A percentile compares a stretch with the other conserved stretches of the same genome.
Conservation (phyloP, 192 early-diverging fungal genomes). For the Diversispora epigaea region DNA sequence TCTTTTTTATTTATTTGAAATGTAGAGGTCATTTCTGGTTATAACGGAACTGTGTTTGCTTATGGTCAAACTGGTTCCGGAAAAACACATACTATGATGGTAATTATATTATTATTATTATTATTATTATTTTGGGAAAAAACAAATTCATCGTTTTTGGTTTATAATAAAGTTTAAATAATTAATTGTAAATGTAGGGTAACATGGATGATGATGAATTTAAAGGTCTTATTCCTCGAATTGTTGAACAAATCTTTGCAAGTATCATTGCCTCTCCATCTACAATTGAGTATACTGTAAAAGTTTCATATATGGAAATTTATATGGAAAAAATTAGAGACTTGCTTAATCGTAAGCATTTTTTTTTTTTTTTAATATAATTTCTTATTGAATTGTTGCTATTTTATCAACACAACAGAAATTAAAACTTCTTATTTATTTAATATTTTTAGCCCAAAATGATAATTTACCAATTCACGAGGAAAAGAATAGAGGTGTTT, state of each 20-base stretch:
- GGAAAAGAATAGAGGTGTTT: constrained; percentile 94
- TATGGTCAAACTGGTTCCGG: constrained; percentile 99
- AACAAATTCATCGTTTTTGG: neutral
- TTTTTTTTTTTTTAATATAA: neutral
- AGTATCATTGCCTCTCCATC: constrained; percentile 89
- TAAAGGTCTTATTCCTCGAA: constrained; percentile 96
- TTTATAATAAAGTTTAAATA: neutral
- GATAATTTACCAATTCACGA: constrained; percentile 97
- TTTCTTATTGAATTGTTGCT: neutral
- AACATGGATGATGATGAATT: constrained; percentile 89
- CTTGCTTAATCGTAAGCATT: constrained; percentile 78
- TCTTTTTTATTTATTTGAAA: neutral
- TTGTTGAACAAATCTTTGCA: constrained; percentile 92
- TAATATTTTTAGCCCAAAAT: constrained; percentile 56
- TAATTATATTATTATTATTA: constrained; percentile 29
- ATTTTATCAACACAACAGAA: neutral
- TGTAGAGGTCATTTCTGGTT: constrained; percentile 92
- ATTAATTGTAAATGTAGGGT: constrained; percentile 55
- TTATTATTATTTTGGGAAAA: neutral
- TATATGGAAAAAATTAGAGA: constrained; percentile 99
- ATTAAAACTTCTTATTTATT: neutral
- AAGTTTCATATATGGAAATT: constrained; percentile 99
- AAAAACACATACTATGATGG: constrained; percentile 97
- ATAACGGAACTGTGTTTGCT: constrained; percentile 99
- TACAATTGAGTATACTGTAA: constrained; percentile 96